These are phyloP conservation scores for Talaromyces sp. DNA, from an alignment of 2,329 filamentous ascomycete genomes.

Conservation along the genomic window DNA sequence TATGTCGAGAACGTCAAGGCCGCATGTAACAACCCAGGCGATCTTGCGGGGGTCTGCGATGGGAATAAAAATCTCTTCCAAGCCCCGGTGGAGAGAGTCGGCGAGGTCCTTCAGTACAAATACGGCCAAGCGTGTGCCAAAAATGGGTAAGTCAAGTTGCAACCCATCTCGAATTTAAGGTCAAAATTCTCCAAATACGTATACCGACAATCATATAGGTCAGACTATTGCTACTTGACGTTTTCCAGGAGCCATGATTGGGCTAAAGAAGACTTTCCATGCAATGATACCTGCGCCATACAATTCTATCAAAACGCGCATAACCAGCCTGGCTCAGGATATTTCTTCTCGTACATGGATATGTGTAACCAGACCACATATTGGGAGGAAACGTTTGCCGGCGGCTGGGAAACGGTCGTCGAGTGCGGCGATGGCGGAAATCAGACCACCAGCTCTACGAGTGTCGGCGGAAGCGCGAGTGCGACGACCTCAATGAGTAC, in stretches of 20 bases:
- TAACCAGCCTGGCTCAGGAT: slow-evolving; percentile 23
- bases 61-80: slow-evolving; percentile 14
- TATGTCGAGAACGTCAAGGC: slow-evolving; percentile 24
- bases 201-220: slow-evolving; percentile 14
- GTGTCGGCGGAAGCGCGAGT: slow-evolving; percentile 14
- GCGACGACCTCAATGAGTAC: background rate
- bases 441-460: slow-evolving; percentile 15
- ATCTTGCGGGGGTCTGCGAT: slow-evolving; percentile 21
- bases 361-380: slow-evolving; percentile 20
- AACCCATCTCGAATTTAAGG: background rate
- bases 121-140: slow-evolving; percentile 21
- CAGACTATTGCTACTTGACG: slow-evolving; percentile 24
- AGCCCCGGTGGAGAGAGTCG: slow-evolving; percentile 18
- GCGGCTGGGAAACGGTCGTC: slow-evolving; percentile 24
- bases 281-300: slow-evolving; percentile 23
- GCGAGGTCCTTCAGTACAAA: slow-evolving; percentile 23
- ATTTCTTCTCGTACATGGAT: slow-evolving; percentile 23
- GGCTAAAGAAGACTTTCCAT: slow-evolving; percentile 21
- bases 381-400: slow-evolving; percentile 23
- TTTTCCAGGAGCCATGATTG: slow-evolving; percentile 17
- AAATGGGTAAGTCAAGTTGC: slow-evolving; percentile 17
- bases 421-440: slow-evolving; percentile 17
- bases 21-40: slow-evolving; percentile 23
- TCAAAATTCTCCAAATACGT: background rate
- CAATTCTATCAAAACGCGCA: slow-evolving; percentile 27